These are phyloP conservation scores for Fusarium sp. DNA, from an alignment of 2,329 filamentous ascomycete genomes.

Conservation along the genomic window DNA sequence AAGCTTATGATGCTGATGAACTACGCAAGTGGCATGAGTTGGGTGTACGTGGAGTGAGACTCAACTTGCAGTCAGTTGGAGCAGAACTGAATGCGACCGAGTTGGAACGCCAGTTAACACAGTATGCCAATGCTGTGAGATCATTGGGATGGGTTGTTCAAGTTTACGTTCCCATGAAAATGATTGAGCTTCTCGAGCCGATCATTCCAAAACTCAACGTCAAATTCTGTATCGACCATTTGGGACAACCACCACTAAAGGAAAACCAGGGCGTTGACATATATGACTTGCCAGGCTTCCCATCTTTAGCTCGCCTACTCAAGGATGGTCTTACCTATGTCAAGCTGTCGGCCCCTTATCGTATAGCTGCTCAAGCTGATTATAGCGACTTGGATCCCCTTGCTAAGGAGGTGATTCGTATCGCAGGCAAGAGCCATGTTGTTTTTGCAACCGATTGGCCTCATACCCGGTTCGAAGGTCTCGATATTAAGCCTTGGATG, in stretches of 20 bases:
- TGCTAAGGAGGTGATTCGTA: slow-evolving; percentile 59
- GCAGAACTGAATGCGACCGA: slow-evolving; percentile 53
- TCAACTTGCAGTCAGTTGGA: slow-evolving; percentile 68
- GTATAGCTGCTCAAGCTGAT: slow-evolving; percentile 58
- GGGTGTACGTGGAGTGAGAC: slow-evolving; percentile 68
- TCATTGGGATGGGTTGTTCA: slow-evolving; percentile 68
- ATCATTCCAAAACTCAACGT: slow-evolving; percentile 62
- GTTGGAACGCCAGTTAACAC: slow-evolving; percentile 55
- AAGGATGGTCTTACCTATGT: slow-evolving; percentile 62
- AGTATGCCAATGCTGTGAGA: slow-evolving; percentile 62
- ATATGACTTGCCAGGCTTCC: slow-evolving; percentile 42
- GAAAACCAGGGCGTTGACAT: slow-evolving; percentile 35
- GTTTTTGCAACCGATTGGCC: slow-evolving; percentile 74
- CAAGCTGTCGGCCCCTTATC: slow-evolving; percentile 69
- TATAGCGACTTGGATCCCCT: slow-evolving; percentile 60
- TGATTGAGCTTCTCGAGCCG: slow-evolving; percentile 59
- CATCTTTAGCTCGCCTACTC: slow-evolving; percentile 60
- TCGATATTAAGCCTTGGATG: slow-evolving; percentile 61
- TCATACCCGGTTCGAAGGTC: slow-evolving; percentile 68
- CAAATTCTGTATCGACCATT: slow-evolving; percentile 69
- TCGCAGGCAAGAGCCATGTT: slow-evolving; percentile 55
- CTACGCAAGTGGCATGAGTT: slow-evolving; percentile 65
- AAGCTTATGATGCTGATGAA: slow-evolving; percentile 48
- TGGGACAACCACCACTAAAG: slow-evolving; percentile 61
- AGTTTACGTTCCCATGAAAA: slow-evolving; percentile 65